These are phyloP conservation scores for Naganishia randhawae DNA, from an alignment of 768 basidiomycete genomes.

Conservation along the genomic window DNA sequence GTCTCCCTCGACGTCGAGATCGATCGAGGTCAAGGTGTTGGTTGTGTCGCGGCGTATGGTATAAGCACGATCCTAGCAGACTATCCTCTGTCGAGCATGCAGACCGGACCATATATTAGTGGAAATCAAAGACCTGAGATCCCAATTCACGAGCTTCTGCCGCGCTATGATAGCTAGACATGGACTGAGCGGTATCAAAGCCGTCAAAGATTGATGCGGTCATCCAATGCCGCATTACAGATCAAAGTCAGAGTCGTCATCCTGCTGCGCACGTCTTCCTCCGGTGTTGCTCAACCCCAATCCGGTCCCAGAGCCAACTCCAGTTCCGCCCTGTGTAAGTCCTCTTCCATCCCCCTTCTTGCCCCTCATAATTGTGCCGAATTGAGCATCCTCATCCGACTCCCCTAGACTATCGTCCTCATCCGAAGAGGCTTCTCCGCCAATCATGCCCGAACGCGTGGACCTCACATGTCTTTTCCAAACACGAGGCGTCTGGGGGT, in stretches of 20 bases:
- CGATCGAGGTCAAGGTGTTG: background rate
- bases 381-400: conserved; percentile 51
- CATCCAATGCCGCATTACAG: too few relatives aligned
- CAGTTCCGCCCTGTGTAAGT: conserved; percentile 31
- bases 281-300: conserved; percentile 29
- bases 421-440: conserved; percentile 42
- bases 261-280: conserved; percentile 54
- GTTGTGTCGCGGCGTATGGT: background rate
- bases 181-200: too few relatives aligned
- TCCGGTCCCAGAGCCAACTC: conserved; percentile 48
- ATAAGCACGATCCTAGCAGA: too few relatives aligned
- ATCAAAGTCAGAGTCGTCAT: conserved; percentile 68
- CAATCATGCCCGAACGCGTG: conserved; percentile 9
- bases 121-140: too few relatives aligned
- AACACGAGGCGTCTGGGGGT: conserved; percentile 54
- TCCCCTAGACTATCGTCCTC: conserved; percentile 53
- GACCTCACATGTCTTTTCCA: conserved; percentile 36
- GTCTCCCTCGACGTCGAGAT: conserved; percentile 26
- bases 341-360: conserved; percentile 34
- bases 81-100: too few relatives aligned
- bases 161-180: too few relatives aligned
- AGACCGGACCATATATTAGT: too few relatives aligned
- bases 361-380: conserved; percentile 57
- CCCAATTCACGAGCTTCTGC: too few relatives aligned
- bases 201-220: too few relatives aligned